phyloP scores from a whole-genome alignment of 768 basidiomycete genomes.

The Pisolithus tinctorius region DNA sequence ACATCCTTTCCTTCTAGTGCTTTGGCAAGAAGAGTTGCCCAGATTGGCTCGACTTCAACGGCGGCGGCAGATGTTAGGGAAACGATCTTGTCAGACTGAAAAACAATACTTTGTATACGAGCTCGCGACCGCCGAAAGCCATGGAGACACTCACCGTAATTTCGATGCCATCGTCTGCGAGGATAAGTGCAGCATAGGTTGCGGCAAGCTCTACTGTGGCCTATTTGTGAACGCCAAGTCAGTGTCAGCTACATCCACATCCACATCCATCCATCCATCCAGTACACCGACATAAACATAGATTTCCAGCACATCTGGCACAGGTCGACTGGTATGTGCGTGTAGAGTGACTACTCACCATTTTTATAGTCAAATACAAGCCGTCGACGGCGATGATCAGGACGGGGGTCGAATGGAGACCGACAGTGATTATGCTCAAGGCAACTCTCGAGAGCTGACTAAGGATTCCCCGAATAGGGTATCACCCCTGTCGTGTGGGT shows the following conservation, averaged over 20 bases:
- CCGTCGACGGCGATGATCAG: constrained; percentile 13
- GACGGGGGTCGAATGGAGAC: not conserved
- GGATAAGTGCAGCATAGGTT: constrained; percentile 96
- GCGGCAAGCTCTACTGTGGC: constrained; percentile 77
- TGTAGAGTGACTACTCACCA: constrained; percentile 16
- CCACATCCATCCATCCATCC: constrained; percentile 20
- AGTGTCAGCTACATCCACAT: constrained; percentile 6
- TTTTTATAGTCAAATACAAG: constrained; percentile 9
- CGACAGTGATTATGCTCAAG: too few relatives aligned
- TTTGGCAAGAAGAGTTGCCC: constrained; percentile 95
- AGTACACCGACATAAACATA: not conserved
- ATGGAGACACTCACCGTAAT: constrained; percentile 71
- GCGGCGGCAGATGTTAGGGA: constrained; percentile 79
- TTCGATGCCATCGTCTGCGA: constrained; percentile 95
- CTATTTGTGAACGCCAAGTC: constrained; percentile 21
- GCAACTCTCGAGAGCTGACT: not conserved
- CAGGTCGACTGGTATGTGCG: not conserved
- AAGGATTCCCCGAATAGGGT: not conserved
- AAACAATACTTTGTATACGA: constrained; percentile 3
- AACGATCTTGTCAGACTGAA: constrained; percentile 85
- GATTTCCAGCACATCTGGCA: not conserved
- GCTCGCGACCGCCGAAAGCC: not conserved
- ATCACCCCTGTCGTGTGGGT: not conserved
- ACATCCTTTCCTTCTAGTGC: constrained; percentile 98
- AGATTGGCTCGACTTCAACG: constrained; percentile 91